Evolutionary conservation across 208 protist species (phyloP).

Genomic region (Strigomonas oncopelti): DNA sequence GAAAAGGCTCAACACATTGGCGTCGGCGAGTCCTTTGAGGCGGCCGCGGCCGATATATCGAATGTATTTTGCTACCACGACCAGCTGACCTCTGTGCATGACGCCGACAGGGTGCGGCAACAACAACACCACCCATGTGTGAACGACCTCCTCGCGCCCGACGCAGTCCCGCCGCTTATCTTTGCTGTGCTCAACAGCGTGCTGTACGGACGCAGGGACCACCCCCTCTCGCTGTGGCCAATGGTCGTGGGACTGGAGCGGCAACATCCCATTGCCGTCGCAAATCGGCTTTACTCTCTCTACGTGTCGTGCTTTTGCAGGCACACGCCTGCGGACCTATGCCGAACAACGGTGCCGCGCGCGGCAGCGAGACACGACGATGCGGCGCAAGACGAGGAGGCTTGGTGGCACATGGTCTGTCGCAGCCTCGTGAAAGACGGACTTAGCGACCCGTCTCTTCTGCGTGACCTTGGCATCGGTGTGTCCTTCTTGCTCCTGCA

Average conservation of each 20-base stretch:
- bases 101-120: no score
- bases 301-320: constrained; percentile 3
- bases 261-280: constrained; percentile 13
- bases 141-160: not conserved
- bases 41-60: no score
- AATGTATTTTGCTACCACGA: no score
- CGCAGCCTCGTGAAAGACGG: not conserved
- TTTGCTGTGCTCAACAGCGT: not conserved
- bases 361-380: no score
- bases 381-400: not conserved
- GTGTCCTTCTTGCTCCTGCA: constrained; percentile 14
- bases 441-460: not conserved
- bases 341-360: no score
- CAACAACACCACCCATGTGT: no score
- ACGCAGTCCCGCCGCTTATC: no score
- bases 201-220: not conserved
- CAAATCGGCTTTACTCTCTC: constrained; percentile 20
- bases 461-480: constrained; percentile 1
- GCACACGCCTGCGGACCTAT: not conserved
- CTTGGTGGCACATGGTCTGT: constrained; percentile 7
- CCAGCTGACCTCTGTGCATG: no score
- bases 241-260: constrained; percentile 11
- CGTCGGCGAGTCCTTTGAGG: no score
- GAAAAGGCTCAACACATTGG: no score
- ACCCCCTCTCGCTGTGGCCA: constrained; percentile 3